These are phyloP conservation scores for Boletus bicolor DNA, from an alignment of 768 basidiomycete species.

Conservation along the genomic window DNA sequence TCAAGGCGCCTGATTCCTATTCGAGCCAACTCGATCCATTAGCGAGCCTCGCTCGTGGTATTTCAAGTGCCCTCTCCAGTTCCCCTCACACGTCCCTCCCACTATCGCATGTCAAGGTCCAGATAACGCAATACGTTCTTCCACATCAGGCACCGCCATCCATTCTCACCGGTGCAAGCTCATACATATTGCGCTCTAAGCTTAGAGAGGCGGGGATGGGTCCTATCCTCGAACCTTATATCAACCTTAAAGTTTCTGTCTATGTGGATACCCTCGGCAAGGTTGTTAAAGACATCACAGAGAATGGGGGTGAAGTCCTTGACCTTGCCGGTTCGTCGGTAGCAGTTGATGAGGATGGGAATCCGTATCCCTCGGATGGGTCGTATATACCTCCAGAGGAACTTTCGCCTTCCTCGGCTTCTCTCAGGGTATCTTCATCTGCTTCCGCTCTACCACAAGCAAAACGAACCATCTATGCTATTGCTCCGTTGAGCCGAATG, in stretches of 20 bases:
- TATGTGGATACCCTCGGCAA: slow-evolving; percentile 68
- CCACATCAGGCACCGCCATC: slow-evolving; percentile 45
- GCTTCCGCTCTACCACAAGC: slow-evolving; percentile 36
- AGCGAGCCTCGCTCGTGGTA: slow-evolving; percentile 61
- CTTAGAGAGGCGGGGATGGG: slow-evolving; percentile 65
- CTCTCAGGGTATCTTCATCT: slow-evolving; percentile 26
- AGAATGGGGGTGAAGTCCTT: slow-evolving; percentile 74
- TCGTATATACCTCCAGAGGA: slow-evolving; percentile 73
- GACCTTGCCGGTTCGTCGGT: slow-evolving; percentile 49
- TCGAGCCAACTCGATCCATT: slow-evolving; percentile 42
- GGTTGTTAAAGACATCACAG: slow-evolving; percentile 80
- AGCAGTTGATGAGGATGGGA: slow-evolving; percentile 36
- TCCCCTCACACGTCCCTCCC: slow-evolving; percentile 78
- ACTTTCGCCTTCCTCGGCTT: slow-evolving; percentile 67
- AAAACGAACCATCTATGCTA: slow-evolving; percentile 65
- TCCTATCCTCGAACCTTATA: slow-evolving; percentile 75
- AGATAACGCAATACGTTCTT: slow-evolving; percentile 44
- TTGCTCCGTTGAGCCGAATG: slow-evolving; percentile 79
- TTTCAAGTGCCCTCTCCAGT: slow-evolving; percentile 67
- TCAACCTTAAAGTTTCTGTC: slow-evolving; percentile 65
- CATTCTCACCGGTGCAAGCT: slow-evolving; percentile 61
- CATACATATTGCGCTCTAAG: slow-evolving; percentile 59
- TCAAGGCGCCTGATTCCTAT: slow-evolving; percentile 51
- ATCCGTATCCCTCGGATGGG: slow-evolving; percentile 54
- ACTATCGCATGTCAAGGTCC: slow-evolving; percentile 59